Percentiles rank a stretch among this genome's conserved stretches.
These are phyloP conservation scores for Rosellinia necatrix DNA, from an alignment of 2,329 filamentous ascomycete species.

Conservation along the genomic window DNA sequence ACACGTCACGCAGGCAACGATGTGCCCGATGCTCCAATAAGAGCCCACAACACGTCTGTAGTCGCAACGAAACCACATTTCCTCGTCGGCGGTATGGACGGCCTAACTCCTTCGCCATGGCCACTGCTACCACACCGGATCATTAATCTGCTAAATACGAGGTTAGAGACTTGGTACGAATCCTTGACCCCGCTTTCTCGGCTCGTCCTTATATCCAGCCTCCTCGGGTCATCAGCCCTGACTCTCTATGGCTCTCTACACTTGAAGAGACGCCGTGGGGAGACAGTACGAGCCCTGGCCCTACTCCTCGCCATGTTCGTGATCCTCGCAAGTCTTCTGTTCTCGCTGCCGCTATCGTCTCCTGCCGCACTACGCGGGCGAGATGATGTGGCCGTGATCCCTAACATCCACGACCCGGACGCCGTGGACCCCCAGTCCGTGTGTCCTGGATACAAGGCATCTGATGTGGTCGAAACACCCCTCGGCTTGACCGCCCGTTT, in stretches of 20 bases:
- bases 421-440: conserved; percentile 66
- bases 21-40: conserved; percentile 1
- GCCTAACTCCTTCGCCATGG: conserved; percentile 19
- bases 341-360: conserved; percentile 8
- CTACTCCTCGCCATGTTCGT: conserved; percentile 23
- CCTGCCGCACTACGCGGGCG: conserved; percentile 41
- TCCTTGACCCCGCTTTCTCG: conserved; percentile 28
- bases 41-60: no score
- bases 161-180: conserved; percentile 28
- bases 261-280: conserved; percentile 13
- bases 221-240: conserved; percentile 28
- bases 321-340: conserved; percentile 11
- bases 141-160: conserved; percentile 22
- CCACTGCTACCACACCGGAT: conserved; percentile 17
- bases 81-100: conserved; percentile 5
- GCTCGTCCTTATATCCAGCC: conserved; percentile 28
- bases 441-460: conserved; percentile 72
- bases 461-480: conserved; percentile 57
- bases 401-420: conserved; percentile 67
- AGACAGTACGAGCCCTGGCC: conserved; percentile 3
- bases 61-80: conserved; percentile 1
- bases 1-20: background rate
- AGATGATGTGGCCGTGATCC: conserved; percentile 53
- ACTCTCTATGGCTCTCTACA: conserved; percentile 24
- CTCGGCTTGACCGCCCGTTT: conserved; percentile 71